Percentiles rank a stretch among this genome's conserved stretches.
Evolutionary conservation across 495 filamentous ascomycete genomes (phyloP).

Genomic region (Glonium stellatum): DNA sequence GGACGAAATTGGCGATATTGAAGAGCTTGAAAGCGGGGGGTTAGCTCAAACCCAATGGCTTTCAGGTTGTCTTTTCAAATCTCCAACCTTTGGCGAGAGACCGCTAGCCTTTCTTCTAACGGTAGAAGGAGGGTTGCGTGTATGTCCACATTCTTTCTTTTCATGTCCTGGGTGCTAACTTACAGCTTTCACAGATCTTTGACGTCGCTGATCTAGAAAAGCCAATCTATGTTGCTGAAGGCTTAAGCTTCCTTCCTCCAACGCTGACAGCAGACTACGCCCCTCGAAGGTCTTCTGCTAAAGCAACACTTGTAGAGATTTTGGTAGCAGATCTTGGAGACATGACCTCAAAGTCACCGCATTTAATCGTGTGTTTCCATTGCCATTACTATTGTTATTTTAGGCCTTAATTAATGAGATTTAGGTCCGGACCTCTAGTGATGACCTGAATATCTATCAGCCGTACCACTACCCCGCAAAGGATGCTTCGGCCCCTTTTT

Average conservation of each 20-base stretch:
- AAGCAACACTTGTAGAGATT: conserved; percentile 67
- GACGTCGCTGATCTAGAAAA: conserved; percentile 54
- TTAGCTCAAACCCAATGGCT: conserved; percentile 60
- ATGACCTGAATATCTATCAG: conserved; percentile 83
- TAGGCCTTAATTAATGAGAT: conserved; percentile 4
- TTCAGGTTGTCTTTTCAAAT: conserved; percentile 73
- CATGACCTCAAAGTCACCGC: conserved; percentile 56
- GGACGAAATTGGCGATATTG: conserved; percentile 74
- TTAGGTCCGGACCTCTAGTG: conserved; percentile 66
- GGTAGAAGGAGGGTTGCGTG: conserved; percentile 62
- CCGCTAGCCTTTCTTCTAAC: conserved; percentile 70
- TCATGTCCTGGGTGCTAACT: conserved; percentile 5
- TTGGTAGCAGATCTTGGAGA: conserved; percentile 81
- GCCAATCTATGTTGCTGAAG: conserved; percentile 58
- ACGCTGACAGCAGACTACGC: conserved; percentile 63
- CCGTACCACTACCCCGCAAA: conserved; percentile 52
- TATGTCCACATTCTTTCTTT: conserved; percentile 37
- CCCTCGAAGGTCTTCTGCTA: conserved; percentile 59
- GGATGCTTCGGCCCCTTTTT: conserved; percentile 35
- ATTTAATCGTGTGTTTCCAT: conserved; percentile 62
- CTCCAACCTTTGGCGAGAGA: conserved; percentile 37
- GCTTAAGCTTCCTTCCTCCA: conserved; percentile 69
- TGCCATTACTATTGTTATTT: neutral
- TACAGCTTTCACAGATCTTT: conserved; percentile 41
- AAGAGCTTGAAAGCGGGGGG: conserved; percentile 62